These are phyloP conservation scores for Diatrype stigma DNA, from an alignment of 2,329 filamentous ascomycete genomes.

Conservation along the genomic window DNA sequence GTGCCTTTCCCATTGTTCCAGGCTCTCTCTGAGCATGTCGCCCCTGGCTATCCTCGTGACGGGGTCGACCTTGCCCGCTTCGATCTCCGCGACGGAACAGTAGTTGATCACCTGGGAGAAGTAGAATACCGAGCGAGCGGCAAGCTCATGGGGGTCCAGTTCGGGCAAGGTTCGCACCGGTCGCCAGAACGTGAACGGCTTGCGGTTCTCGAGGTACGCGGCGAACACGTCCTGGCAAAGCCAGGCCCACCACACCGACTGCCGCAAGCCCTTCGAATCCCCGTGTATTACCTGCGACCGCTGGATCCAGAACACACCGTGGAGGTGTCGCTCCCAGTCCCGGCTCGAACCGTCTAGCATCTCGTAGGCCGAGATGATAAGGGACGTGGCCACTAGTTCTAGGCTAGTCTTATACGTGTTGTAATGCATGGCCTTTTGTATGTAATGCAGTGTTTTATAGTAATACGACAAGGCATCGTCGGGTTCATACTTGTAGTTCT, in stretches of 20 bases:
- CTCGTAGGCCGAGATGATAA: constrained; percentile 61
- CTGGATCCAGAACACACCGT: constrained; percentile 64
- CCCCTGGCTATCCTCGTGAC: constrained; percentile 11
- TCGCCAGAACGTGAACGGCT: constrained; percentile 55
- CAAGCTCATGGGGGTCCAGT: constrained; percentile 50
- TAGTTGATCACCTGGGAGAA: constrained; percentile 56
- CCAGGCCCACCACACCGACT: constrained; percentile 64
- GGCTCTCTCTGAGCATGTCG: constrained; percentile 17
- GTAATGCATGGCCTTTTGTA: not conserved
- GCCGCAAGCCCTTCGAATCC: constrained; percentile 50
- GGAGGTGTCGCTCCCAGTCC: constrained; percentile 58
- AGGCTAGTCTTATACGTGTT: not conserved
- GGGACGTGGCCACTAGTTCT: constrained; percentile 44
- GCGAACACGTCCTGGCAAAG: constrained; percentile 63
- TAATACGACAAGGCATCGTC: not conserved
- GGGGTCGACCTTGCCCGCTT: constrained; percentile 4
- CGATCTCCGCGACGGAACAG: constrained; percentile 39
- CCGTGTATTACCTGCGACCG: constrained; percentile 58
- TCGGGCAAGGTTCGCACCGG: constrained; percentile 44
- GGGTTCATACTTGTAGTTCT: not conserved
- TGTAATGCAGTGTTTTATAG: not conserved
- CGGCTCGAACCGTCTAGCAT: constrained; percentile 56
- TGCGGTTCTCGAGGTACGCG: constrained; percentile 54
- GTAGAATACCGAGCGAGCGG: constrained; percentile 49
- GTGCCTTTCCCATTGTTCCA: constrained; percentile 28